These are phyloP conservation scores for Ogataea polymorpha DNA, from an alignment of 805 yeast species.

Conservation along the genomic window DNA sequence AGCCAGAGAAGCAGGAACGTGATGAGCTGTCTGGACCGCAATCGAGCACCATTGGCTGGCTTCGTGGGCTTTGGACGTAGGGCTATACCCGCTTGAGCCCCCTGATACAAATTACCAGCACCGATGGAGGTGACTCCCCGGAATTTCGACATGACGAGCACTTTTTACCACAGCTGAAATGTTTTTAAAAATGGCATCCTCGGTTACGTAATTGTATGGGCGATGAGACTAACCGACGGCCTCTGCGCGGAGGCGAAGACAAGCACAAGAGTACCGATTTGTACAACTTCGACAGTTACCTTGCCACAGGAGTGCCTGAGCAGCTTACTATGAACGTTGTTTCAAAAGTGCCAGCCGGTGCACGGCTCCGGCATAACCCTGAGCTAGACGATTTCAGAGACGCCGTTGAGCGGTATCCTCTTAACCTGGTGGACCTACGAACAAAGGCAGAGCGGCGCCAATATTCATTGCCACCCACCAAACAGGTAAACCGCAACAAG, in stretches of 20 bases:
- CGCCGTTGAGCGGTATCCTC: slow-evolving; percentile 13
- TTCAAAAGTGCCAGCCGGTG: slow-evolving; percentile 8
- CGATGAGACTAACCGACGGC: slow-evolving; percentile 3
- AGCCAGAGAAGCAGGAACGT: slow-evolving; percentile 40
- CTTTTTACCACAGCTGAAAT: slow-evolving; percentile 1
- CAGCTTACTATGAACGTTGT: slow-evolving; percentile 21
- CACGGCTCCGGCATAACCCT: slow-evolving; percentile 12
- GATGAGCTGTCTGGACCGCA: slow-evolving; percentile 18
- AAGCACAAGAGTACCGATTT: slow-evolving; percentile 18
- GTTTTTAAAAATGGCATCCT: slow-evolving; percentile 1
- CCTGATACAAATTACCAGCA: slow-evolving; percentile 8
- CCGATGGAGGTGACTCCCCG: slow-evolving; percentile 16
- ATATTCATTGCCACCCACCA: neutral
- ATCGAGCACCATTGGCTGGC: neutral
- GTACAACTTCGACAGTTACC: slow-evolving; percentile 37
- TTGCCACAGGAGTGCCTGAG: slow-evolving; percentile 25
- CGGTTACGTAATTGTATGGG: slow-evolving; percentile 10
- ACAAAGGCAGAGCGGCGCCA: slow-evolving; percentile 2
- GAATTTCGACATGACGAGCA: slow-evolving; percentile 10
- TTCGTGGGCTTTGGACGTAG: slow-evolving; percentile 2
- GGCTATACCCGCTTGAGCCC: neutral
- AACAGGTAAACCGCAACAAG: neutral
- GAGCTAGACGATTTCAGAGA: slow-evolving; percentile 17
- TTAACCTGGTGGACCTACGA: slow-evolving; percentile 20
- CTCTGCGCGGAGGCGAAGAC: slow-evolving; percentile 2